These are phyloP conservation scores for Neocallimastix lanati DNA, from an alignment of 192 early-diverging fungal species.

Conservation along the genomic window DNA sequence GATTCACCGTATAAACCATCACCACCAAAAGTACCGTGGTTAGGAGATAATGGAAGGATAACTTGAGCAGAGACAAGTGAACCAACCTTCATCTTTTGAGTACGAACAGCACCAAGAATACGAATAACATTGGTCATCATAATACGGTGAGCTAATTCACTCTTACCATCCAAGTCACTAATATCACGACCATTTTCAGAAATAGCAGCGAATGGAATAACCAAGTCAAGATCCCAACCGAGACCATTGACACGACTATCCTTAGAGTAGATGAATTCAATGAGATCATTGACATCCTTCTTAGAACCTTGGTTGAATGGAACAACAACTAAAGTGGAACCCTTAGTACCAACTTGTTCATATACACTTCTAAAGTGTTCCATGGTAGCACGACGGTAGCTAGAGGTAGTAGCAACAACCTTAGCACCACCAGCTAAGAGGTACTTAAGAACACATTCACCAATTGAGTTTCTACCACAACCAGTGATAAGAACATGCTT, in stretches of 20 bases:
- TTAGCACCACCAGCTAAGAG: constrained; percentile 71
- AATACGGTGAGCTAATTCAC: constrained; percentile 80
- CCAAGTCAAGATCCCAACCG: constrained; percentile 83
- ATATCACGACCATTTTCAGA: constrained; percentile 75
- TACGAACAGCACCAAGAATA: constrained; percentile 67
- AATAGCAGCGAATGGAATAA: constrained; percentile 90
- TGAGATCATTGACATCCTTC: constrained; percentile 57
- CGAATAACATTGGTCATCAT: constrained; percentile 88
- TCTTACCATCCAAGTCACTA: constrained; percentile 61
- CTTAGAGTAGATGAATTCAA: constrained; percentile 73
- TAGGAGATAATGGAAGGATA: constrained; percentile 81
- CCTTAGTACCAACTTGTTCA: constrained; percentile 71
- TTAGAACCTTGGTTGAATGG: constrained; percentile 88
- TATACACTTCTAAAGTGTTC: constrained; percentile 79
- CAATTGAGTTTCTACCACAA: constrained; percentile 77
- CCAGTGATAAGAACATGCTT: constrained; percentile 77
- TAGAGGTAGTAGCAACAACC: constrained; percentile 81
- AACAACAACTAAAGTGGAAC: constrained; percentile 64
- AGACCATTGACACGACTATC: constrained; percentile 47
- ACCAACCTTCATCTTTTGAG: constrained; percentile 47
- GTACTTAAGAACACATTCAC: constrained; percentile 58
- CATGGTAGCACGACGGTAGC: constrained; percentile 56
- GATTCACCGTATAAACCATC: constrained; percentile 89
- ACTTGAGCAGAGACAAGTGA: constrained; percentile 70
- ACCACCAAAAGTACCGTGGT: constrained; percentile 85